Percentiles rank a stretch among this genome's conserved stretches.
These are phyloP conservation scores for Babesia gibsoni DNA, from an alignment of 169 alveolate genomes.

Conservation along the genomic window DNA sequence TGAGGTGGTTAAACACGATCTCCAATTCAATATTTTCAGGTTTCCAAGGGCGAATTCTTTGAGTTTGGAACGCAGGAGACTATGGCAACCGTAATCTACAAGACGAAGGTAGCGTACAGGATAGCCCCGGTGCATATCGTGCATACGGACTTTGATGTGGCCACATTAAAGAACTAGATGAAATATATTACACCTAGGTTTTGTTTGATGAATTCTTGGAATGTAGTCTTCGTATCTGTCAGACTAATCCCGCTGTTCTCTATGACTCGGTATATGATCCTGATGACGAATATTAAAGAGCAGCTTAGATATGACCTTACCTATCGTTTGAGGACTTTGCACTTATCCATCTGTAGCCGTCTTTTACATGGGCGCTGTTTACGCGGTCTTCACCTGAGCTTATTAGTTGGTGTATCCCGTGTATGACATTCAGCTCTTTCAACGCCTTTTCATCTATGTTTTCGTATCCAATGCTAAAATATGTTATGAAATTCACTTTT, in stretches of 20 bases:
- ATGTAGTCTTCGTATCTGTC: neutral
- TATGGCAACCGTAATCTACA: constrained; percentile 33
- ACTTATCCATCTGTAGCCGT: constrained; percentile 31
- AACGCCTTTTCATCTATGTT: constrained; percentile 24
- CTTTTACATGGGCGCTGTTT: constrained; percentile 9
- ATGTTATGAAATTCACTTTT: neutral
- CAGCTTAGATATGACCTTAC: neutral
- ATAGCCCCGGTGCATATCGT: constrained; percentile 61
- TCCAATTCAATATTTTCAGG: neutral
- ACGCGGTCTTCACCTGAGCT: constrained; percentile 10
- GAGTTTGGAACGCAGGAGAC: constrained; percentile 41
- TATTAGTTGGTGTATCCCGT: constrained; percentile 36
- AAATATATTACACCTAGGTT: constrained; percentile 53
- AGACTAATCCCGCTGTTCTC: neutral
- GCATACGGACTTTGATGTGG: constrained; percentile 14
- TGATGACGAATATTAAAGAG: neutral
- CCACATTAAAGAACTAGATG: constrained; percentile 17
- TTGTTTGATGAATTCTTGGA: constrained; percentile 40
- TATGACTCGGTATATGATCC: constrained; percentile 39
- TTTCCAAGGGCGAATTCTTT: constrained; percentile 13
- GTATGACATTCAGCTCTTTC: constrained; percentile 36
- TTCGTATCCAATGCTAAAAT: constrained; percentile 51
- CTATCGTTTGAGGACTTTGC: constrained; percentile 36
- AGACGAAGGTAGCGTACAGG: constrained; percentile 25
- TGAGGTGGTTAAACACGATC: constrained; percentile 12